Evolutionary conservation across 2,329 filamentous ascomycete genomes (phyloP), one percentile per base, ranked within the genome.

Genomic region (Metarhizium sp.): DNA sequence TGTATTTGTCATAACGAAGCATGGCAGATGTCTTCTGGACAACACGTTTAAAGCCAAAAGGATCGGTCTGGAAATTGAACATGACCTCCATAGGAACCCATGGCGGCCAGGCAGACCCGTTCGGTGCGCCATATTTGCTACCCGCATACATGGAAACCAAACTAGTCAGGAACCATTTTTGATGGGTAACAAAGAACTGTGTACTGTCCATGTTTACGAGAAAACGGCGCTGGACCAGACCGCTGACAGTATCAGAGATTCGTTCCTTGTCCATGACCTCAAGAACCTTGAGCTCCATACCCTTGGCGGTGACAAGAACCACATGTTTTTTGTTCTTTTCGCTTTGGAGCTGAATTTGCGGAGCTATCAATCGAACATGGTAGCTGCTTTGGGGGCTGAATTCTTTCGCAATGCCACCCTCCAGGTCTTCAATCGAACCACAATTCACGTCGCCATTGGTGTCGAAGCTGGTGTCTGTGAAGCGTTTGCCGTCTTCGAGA

Each of bases 51-150:
- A 99, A 99, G n/a, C 95, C 94, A 65, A 96, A 96, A 0, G 94
- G 92, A 69, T 95, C 92, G 6, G 88, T 81, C 60, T 92, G 78
- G 70, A 96, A 99, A 70, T 97, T 92, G 65, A 96, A 96, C 87
- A 99, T 96, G 63, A 96, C 90, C 72, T 99, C 94, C 75, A 99
- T 87, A 0, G 94, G 94, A 50, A 97, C 90, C 94, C 94, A 99
- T 0, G 94, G 94, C 11, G 94, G 94, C 94, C 95, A 99, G 16
- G 89, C 85, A 3, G 91, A 90, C 10, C 90, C 90, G 40, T 82
- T 79, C 45, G 89, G 84, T 34, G 91, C 87, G 42, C 95, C 95
- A 66, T 99, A 99, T 57, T 85, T 87, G 70, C 92, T 96, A 53
- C 91, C 92, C 25, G 92, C 92, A 68, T 99, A 97, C 78, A 96